Base-by-base conservation (phyloP, 1,139 yeast genomes). In the Suhomyces ambrosiae region DNA sequence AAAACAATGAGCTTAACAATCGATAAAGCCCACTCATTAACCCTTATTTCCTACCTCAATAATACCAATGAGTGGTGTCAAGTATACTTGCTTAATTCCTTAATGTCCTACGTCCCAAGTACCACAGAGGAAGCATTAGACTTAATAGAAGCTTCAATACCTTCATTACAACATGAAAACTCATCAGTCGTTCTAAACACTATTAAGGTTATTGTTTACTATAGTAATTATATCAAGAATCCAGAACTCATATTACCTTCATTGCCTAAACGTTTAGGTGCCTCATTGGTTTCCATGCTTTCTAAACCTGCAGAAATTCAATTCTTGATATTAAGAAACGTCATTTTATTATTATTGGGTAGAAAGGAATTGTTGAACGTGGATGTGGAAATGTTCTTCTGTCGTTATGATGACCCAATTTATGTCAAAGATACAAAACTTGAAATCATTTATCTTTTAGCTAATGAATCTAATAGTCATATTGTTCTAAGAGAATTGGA, bases 371-470 rank as follows among this genome's bases (percentile, higher is more conserved):
- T 87, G 41, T 64, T 86, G 5, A 65, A 69, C 15, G 68, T 87
- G 38, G 94, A 85, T 47, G 88, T 84, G 18, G 79, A 80, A 40
- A 78, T 81, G 64, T 87, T 90, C 57, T 88, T 87, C 59, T 83
- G 94, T 60, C 80, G 81, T 45, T 86, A 79, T 52, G 84, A 85
- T 54, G 97, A 90, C 57, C 94, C 95, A 0, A 80, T 86, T 15
- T 92, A 86, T 56, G 83, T 92, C 54, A 88, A 89, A 58, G 94
- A 89, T 50, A 86, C 97, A 7, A 90, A 92, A 53, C 68, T 92
- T 31, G 97, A 90, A 54, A 85, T 92, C 40, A 80, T 90, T 19
- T 88, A 86, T 52, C 65, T 88, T 23, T 64, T 90, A 32, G 95
- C 97, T 1, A 76, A 79, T 48, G 82, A 79, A 40, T 48, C 58